These are phyloP conservation scores for sunflower (Helianthus annuus) DNA, from an alignment of 129 eudicot species.

Conservation along the genomic window HanXRQr2.0-SUNRISE NC_035443.2:189275905-189276404, in stretches of 20 bases:
- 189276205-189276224: slow-evolving; percentile 16
- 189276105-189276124: too few relatives aligned
- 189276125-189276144: too few relatives aligned
- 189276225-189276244: slow-evolving; percentile 25
- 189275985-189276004: slow-evolving; percentile 6
- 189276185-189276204: slow-evolving; percentile 29
- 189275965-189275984: slow-evolving; percentile 23
- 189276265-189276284: neutral
- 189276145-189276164: neutral
- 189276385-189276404: slow-evolving; percentile 46
- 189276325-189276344: neutral
- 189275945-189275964: slow-evolving; percentile 14
- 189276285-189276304: neutral
- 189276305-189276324: neutral
- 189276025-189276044: slow-evolving; percentile 24
- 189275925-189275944: slow-evolving; percentile 40
- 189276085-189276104: neutral
- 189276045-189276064: slow-evolving; percentile 20
- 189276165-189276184: slow-evolving; percentile 25
- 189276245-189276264: slow-evolving; percentile 34
- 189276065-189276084: slow-evolving; percentile 25
- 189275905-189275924: slow-evolving; percentile 30
- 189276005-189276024: neutral
- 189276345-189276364: slow-evolving; percentile 39
- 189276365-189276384: slow-evolving; percentile 32